Base-by-base conservation (phyloP, 179 eudicot genomes). In the Amaranthus tricolor region DNA sequence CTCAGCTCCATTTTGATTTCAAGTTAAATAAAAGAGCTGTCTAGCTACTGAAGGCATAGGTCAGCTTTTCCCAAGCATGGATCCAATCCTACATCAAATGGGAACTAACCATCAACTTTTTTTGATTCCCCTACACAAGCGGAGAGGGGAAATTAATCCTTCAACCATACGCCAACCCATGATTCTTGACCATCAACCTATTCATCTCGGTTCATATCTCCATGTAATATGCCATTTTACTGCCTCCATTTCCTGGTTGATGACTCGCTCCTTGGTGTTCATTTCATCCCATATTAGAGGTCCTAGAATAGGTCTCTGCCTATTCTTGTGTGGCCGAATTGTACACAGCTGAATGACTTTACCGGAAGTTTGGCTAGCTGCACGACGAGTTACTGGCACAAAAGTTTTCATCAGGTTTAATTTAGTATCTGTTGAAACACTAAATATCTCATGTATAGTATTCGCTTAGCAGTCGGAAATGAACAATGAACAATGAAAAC, bases 201-300 rank as follows among this genome's bases (percentile, higher is more conserved):
- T 74, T 92, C 98, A 44, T 86, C 89, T 97, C 97, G 90, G 78
- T 94, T 94, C 98, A 92, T 92, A 78, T 92, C 97, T 21, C 97
- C 98, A 58, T 94, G 89, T 71, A 92, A 94, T 4, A 94, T 80
- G 53, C 77, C 91, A 48, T 94, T 94, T 78, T 48, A 94, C 13
- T 52, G 97, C 89, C 69, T 92, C 91, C 43, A 82, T 84, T n/a
- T 93, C 96, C 68, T 92, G 98, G 40, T 64, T 72, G 10, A 31
- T 4, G 40, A 94, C 96, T 4, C 98, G 87, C 79, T 94, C 97
- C 82, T 92, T 92, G 86, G 93, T 94, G 85, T 52, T 87, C 93
- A 88, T 86, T 61, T 94, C 94, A 77, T 94, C 89, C 96, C 96
- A 90, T 61, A 60, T 94, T 3, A 97, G 97, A 5, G 97, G 98